These are phyloP conservation scores for Phytopythium sindhum DNA, from an alignment of 352 stramenopile species.

Conservation along the genomic window DNA sequence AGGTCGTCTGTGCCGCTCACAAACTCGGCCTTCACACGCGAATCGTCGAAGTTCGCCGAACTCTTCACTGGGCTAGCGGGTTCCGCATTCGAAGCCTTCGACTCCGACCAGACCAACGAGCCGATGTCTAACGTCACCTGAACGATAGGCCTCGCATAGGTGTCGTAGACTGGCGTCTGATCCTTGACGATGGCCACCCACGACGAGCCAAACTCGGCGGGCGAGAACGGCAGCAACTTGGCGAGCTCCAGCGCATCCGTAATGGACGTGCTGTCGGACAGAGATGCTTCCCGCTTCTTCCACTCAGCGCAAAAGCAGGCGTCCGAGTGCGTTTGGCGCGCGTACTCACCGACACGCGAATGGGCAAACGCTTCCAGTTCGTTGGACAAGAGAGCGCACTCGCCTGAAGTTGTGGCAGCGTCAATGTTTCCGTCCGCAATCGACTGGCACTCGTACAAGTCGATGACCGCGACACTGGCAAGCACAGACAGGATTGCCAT, in stretches of 20 bases:
- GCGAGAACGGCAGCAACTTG: constrained; percentile 43
- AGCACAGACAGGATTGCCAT: constrained; percentile 24
- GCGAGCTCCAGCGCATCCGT: constrained; percentile 20
- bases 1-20: constrained; percentile 8
- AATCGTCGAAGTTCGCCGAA: not conserved
- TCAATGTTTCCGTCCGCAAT: constrained; percentile 20
- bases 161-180: constrained; percentile 28
- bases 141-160: constrained; percentile 37
- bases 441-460: constrained; percentile 29
- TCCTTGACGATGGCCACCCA: constrained; percentile 32
- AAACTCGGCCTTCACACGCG: constrained; percentile 2
- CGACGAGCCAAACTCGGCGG: constrained; percentile 24
- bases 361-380: constrained; percentile 35
- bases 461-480: constrained; percentile 27
- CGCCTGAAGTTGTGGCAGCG: constrained; percentile 8
- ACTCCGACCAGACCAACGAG: constrained; percentile 21
- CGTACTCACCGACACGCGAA: constrained; percentile 21
- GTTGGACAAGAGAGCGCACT: constrained; percentile 22
- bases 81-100: not conserved
- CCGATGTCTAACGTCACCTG: constrained; percentile 22
- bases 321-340: constrained; percentile 23
- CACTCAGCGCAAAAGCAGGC: constrained; percentile 45
- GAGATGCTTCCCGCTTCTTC: constrained; percentile 29
- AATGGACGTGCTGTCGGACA: constrained; percentile 15
- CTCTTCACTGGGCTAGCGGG: constrained; percentile 5